Base-by-base conservation (phyloP, 805 yeast species). In the Yamadazyma sp. region DNA sequence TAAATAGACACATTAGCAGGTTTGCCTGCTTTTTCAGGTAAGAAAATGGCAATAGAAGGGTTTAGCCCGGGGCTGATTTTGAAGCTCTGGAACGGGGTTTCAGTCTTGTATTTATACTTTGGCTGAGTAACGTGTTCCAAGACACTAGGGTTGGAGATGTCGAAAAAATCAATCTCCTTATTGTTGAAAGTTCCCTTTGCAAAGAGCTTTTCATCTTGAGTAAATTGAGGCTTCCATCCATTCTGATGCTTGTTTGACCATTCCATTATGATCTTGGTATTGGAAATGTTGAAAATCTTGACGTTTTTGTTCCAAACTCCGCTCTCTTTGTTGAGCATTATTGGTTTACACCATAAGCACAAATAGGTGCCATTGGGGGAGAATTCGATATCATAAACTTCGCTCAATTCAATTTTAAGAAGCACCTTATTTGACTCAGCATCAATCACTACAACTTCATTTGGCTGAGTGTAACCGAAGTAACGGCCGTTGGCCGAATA, bases 221-320 rank as follows among this genome's bases (percentile, higher is more conserved):
- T 84, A 59, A 82, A 89, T 64, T 88, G 95, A n/a, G 95, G 84
- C 57, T 78, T 76, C 97, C 98, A 91, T 17, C 91, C 91, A 45
- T 79, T 77, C 67, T 91, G 97, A 35, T 80, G 79, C 62, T 84
- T 86, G 48, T 86, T 84, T 35, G 83, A 70, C 72, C 84, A 89
- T 46, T 79, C 74, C 42, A 73, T 75, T 35, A 78, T 64, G 35
- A 77, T 64, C 38, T 65, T 66, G 28, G 72, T 72, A 17, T 67
- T 63, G 28, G 50, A 52, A 34, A 84, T 63, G 47, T 78, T 73
- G 77, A 84, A 88, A 41, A 93, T 74, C 55, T 79, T 78, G 46
- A 91, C 87, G 62, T 93, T 93, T 45, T 87, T 79, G 44, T 71
- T 75, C 74, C 80, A 84, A 54, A 82, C 78, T 32, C 95, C 90